Base-by-base conservation (phyloP, 1,284 basidiomycete genomes). In the Trametes sp. region DNA sequence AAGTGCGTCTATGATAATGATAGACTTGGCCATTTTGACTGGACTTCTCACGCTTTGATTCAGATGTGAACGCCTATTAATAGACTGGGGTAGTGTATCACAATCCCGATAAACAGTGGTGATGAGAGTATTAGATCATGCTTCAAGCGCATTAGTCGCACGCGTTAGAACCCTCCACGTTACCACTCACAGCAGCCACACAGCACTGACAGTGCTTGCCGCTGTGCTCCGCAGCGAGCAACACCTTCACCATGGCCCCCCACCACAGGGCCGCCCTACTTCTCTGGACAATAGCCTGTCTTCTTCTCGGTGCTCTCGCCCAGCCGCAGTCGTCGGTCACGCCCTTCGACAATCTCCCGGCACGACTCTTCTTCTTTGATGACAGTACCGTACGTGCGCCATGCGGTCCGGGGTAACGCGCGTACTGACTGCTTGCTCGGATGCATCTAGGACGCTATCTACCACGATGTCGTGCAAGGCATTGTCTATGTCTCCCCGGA, bases 311-410 rank as follows among this genome's bases (percentile, higher is more conserved):
- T 44, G 69, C 69, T 4, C 44, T 61, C 7, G 81, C 81, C 4
- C 81, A 83, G 66, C 81, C 82, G 61, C 68, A 81, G 61, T 69
- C 75, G 63, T 69, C 76, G 7, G 70, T 89, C 56, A 81, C 75
- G 36, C 77, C 80, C 59, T 92, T 92, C 74, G 70, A 80, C 53
- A 92, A 93, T 75, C 79, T 94, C n/a, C 96, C 96, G 0, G 83
- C 84, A n/a, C 83, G 86, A 68, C 76, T 98, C 57, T 92, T 93
- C 81, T 98, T 96, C 83, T 97, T 98, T 79, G 93, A 97, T 68
- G 96, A 98, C 79, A 90, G 93, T 7, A 77, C 89, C 44, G 94
- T 95, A 66, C 67, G 82, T 78, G 72, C 50, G 21, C 52, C 63
- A 54, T 49, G 62, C 59, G 60, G 61, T 55, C 38, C 42, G 29